Base-by-base conservation (phyloP, 768 basidiomycete genomes). In the Cyclocybe aegerita region DNA sequence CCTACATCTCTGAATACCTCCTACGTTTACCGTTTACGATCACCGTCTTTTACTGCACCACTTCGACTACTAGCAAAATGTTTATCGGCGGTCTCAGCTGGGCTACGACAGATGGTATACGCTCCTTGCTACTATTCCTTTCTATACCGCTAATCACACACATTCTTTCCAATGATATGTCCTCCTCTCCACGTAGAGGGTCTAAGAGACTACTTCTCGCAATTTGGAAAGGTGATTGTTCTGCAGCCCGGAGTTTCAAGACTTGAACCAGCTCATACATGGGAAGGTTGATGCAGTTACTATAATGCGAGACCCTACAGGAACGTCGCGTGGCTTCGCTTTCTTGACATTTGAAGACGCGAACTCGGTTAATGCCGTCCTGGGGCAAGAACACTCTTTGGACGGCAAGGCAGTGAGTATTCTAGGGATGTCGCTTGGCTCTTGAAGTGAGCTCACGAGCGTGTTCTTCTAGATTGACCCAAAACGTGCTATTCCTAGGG, bases 21-120 rank as follows among this genome's bases (percentile, higher is more conserved):
- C 39, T 41, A 37, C 44, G 49, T 45, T 43, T 48, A 53, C 39
- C 47, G 17, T 43, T 54, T 50, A 53, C 46, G 46, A 46, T 46
- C 49, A 44, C 53, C 43, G 43, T 39, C 33, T 43, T 17, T 44
- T 34, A 31, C 9, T 49, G 15, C 29, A 38, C 31, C 44, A 33
- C 15, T 44, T 33, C 23, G 37, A 37, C 17, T 29, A 36, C 37
- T 81, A 92, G 90, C 70, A 93, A 93, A 79, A 85, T 93, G 79
- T 93, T 93, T 75, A 85, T 93, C 68, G 90, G 90, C 60, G 90
- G 90, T 62, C 78, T 93, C 57, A 92, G 86, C 74, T 93, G 90
- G 90, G 89, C 91, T 65, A 93, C 90, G 64, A 88, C 86, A 72
- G 90, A 92, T 77, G 90, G 90, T 92, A 78, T 75, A 69, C 60